Conservation (phyloP, 2,329 filamentous ascomycete genomes). For the Aotearoamyces nothofagi region DNA sequence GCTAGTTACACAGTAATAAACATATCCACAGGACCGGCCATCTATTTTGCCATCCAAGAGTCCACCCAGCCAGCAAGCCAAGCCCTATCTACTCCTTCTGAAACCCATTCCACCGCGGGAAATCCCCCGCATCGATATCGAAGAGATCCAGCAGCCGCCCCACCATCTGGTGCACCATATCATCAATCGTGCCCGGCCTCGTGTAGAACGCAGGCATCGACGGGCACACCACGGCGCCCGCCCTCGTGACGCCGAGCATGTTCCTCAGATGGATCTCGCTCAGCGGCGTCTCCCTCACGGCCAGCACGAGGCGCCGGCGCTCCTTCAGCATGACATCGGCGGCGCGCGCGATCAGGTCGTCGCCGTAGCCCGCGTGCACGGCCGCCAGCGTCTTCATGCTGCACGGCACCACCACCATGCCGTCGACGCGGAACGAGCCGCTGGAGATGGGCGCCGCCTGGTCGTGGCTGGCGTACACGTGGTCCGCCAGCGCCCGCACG, state of each 20-base stretch:
- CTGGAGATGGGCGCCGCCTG: slow-evolving; percentile 28
- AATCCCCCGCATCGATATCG: slow-evolving; percentile 24
- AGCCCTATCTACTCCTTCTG: no score
- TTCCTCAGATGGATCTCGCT: slow-evolving; percentile 31
- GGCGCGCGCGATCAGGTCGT: slow-evolving; percentile 28
- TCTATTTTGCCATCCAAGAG: no score
- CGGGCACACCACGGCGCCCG: slow-evolving; percentile 28
- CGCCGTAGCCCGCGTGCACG: slow-evolving; percentile 24
- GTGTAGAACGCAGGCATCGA: slow-evolving; percentile 30
- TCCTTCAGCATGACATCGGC: slow-evolving; percentile 33
- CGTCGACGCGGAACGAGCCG: slow-evolving; percentile 27
- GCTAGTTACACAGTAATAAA: no score
- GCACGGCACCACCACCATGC: slow-evolving; percentile 33
- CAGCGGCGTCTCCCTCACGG: slow-evolving; percentile 26
- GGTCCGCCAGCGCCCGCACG: slow-evolving; percentile 23
- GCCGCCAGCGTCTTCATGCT: slow-evolving; percentile 31
- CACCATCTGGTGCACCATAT: slow-evolving; percentile 28
- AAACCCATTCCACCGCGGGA: slow-evolving; percentile 25
- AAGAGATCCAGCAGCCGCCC: slow-evolving; percentile 30
- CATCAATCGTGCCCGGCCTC: slow-evolving; percentile 22
- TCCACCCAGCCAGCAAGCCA: no score
- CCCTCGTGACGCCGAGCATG: slow-evolving; percentile 24
- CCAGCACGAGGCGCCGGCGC: slow-evolving; percentile 23
- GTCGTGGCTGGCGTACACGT: slow-evolving; percentile 25
- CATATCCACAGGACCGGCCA: no score